Evolutionary conservation across 2,329 filamentous ascomycete species (phyloP).

Genomic region (Colletotrichum sp.): DNA sequence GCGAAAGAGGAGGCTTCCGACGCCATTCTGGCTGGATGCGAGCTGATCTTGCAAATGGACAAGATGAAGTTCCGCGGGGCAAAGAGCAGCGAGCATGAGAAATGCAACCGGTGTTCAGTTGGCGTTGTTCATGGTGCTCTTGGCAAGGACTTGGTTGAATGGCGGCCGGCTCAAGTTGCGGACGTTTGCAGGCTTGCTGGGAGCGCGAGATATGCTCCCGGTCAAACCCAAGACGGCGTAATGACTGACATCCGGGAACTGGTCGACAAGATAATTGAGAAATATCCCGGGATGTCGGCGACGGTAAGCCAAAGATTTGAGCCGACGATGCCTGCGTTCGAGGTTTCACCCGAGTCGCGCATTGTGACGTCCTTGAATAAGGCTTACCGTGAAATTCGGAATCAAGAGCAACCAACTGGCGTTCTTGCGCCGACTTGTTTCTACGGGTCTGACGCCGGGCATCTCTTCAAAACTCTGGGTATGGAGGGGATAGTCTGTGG

Average conservation of each 20-base stretch:
- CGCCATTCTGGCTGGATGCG: slow-evolving; percentile 29
- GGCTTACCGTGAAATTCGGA: slow-evolving; percentile 23
- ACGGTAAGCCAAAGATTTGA: slow-evolving; percentile 25
- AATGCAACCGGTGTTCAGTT: slow-evolving; percentile 29
- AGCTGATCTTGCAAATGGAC: slow-evolving; percentile 25
- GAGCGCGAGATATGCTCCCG: slow-evolving; percentile 29
- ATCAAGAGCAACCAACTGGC: slow-evolving; percentile 7
- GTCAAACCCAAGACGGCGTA: slow-evolving; percentile 28
- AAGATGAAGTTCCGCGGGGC: slow-evolving; percentile 25
- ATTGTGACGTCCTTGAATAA: slow-evolving; percentile 26
- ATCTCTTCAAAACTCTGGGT: slow-evolving; percentile 28
- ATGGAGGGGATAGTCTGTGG: slow-evolving; percentile 31
- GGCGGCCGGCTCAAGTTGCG: slow-evolving; percentile 28
- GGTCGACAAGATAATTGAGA: slow-evolving; percentile 16
- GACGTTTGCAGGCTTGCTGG: slow-evolving; percentile 28
- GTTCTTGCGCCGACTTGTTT: slow-evolving; percentile 28
- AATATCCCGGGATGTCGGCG: slow-evolving; percentile 25
- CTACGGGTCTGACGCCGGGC: slow-evolving; percentile 29
- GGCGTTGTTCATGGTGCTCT: slow-evolving; percentile 29
- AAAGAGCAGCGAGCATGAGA: slow-evolving; percentile 23
- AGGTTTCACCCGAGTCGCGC: slow-evolving; percentile 18
- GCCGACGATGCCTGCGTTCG: slow-evolving; percentile 30
- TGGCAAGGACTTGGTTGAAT: slow-evolving; percentile 26
- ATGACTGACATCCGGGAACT: slow-evolving; percentile 24
- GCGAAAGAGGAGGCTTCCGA: slow-evolving; percentile 29